Evolutionary conservation across 208 protist species (phyloP), one percentile per base, ranked within the genome.

Genomic region (Acanthamoeba royreba): DNA sequence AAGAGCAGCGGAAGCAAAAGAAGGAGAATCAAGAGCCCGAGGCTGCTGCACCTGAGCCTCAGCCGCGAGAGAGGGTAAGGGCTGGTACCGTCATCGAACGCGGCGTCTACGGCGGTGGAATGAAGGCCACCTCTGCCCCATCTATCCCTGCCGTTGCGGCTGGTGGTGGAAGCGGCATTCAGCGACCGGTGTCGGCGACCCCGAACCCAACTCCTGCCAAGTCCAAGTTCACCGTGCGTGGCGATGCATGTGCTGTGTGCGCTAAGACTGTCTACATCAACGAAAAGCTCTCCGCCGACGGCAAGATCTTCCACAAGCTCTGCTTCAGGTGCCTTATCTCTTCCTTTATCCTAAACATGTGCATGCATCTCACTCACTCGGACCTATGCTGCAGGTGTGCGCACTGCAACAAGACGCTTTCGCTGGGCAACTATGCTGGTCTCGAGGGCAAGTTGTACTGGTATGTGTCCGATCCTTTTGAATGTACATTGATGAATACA

Each of bases 271-370:
- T 95, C 35, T 96, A 95, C 88, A 45, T 81, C 28, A 92, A 95
- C 88, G 95, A 96, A 49, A 94, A 95, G 55, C 52, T 95, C 46
- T 35, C 66, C 17, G 89, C 88, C 22, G 93, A 96, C 42, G 89
- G 83, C 46, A 91, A 90, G 55, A 74, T 96, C n/a, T 96, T 94
- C 79, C 95, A 96, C 92, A 96, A 96, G 92, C 63, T 46, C 19
- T 96, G 95, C 93, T 94, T 96, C 74, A 42, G 88, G 35, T 96
- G 92, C 46, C 35, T 8, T 8, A 81, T 7, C 74, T 43, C 74
- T 85, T 45, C 19, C 5, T 11, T 28, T 55, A 25, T 55, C n/a
- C 9, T 11, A n/a, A 43, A 47, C n/a, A 28, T 61, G 53, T 28
- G 53, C 53, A n/a, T n/a, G 19, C 53, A 28, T 19, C 19, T 19